These are phyloP conservation scores for Cutaneotrichosporon sp. DNA, from an alignment of 1,284 basidiomycete genomes.

Conservation along the genomic window DNA sequence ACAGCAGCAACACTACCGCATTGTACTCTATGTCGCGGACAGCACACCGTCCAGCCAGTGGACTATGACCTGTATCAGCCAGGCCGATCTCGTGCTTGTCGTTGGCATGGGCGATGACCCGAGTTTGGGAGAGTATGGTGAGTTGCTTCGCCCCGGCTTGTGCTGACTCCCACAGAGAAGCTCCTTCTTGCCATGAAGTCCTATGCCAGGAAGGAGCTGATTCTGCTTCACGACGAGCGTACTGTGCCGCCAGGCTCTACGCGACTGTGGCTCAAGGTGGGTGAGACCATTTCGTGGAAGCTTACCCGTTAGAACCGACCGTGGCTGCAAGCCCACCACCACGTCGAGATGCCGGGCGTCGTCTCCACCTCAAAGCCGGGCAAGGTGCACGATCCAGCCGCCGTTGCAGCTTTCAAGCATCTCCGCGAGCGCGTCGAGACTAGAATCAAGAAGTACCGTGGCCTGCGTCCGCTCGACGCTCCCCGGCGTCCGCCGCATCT, in stretches of 20 bases:
- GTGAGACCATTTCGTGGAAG: slow-evolving; percentile 13
- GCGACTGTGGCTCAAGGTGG: slow-evolving; percentile 88
- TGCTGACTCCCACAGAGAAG: slow-evolving; percentile 56
- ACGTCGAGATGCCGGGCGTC: slow-evolving; percentile 48
- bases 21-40: slow-evolving; percentile 89
- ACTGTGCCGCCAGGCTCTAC: slow-evolving; percentile 87
- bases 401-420: slow-evolving; percentile 68
- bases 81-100: slow-evolving; percentile 94
- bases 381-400: slow-evolving; percentile 72
- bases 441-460: slow-evolving; percentile 79
- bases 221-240: slow-evolving; percentile 87
- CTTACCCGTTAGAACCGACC: slow-evolving; percentile 63
- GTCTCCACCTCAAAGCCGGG: slow-evolving; percentile 58
- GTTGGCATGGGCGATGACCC: slow-evolving; percentile 96
- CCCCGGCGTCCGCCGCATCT: slow-evolving; percentile 72
- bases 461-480: slow-evolving; percentile 60
- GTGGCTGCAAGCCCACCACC: slow-evolving; percentile 60
- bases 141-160: background rate
- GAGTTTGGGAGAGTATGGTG: slow-evolving; percentile 68
- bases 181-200: slow-evolving; percentile 84
- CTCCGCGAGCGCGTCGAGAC: slow-evolving; percentile 86
- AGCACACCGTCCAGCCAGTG: slow-evolving; percentile 85
- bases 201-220: slow-evolving; percentile 92
- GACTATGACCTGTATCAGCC: slow-evolving; percentile 95
- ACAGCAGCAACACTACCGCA: slow-evolving; percentile 67